Base-by-base conservation (phyloP, 805 yeast species). In the Starmerella geochares region DNA sequence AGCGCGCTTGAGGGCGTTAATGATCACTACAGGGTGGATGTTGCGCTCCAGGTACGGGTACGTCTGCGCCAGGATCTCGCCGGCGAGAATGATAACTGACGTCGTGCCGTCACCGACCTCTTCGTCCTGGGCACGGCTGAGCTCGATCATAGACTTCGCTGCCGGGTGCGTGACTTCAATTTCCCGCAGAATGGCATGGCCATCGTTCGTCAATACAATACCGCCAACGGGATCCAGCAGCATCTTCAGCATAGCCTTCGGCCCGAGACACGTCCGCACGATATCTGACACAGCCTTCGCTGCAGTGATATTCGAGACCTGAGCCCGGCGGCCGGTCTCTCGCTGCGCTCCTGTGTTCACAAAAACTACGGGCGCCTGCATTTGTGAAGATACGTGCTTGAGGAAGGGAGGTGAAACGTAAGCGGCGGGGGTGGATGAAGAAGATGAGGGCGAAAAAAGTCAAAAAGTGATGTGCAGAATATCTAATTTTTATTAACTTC, bases 221-320 rank as follows among this genome's bases (percentile, higher is more conserved):
- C 98, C 98, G 19, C 75, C 75, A 80, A 83, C 83, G 50, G 99
- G 99, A 65, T 92, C 99, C 56, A 92, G 73, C 48, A 92, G 74
- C 97, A 92, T 90, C 71, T 92, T 92, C 54, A 92, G 77, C 98
- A 92, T 92, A 31, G 98, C 98, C 67, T 90, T 90, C 48, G 99
- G 99, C 17, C 99, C 99, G 53, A 92, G 74, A 75, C 99, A 92
- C 23, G 98, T 92, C 67, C 98, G 78, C 60, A 92, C 86, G 63
- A 92, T 90, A 67, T 92, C 98, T 0, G 96, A 94, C 37, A 90
- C 97, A 1, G 98, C 96, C 65, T 92, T 92, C n/a, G 99, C 99
- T 3, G 99, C 98, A 4, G 96, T 86, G 70, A 92, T 90, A 65
- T 92, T 94, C 54, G 96, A 85, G 54, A 86, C 76, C 70, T 92